phyloP scores from a whole-genome alignment of 108 stramenopile genomes.

The Conticribra weissflogii region DNA sequence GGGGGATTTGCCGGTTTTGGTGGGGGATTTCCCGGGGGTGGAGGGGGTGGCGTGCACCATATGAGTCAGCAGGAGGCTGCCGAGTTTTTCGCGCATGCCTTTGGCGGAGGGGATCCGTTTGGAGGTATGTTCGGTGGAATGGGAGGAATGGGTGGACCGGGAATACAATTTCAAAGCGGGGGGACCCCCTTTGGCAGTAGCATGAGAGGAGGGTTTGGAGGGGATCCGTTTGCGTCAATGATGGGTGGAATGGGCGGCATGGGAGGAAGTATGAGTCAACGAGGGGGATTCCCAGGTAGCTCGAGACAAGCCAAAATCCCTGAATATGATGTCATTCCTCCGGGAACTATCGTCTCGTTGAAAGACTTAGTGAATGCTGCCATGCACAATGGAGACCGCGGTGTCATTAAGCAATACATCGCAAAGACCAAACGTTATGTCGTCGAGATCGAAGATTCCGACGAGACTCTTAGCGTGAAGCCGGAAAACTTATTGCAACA shows the following conservation, averaged over 20 bases:
- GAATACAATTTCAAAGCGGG: constrained; percentile 30
- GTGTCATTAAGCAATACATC: constrained; percentile 71
- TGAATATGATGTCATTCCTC: constrained; percentile 79
- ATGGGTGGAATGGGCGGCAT: constrained; percentile 51
- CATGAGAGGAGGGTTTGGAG: constrained; percentile 48
- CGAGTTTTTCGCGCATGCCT: constrained; percentile 74
- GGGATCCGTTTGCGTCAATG: constrained; percentile 35
- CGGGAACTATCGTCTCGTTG: constrained; percentile 81
- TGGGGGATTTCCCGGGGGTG: constrained; percentile 56
- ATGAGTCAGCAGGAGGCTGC: constrained; percentile 87
- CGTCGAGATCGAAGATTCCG: constrained; percentile 80
- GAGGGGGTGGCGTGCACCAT: constrained; percentile 58
- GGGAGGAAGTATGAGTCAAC: constrained; percentile 45
- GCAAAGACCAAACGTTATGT: constrained; percentile 69
- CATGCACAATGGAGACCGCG: constrained; percentile 84
- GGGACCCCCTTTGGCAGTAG: constrained; percentile 36
- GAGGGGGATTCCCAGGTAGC: constrained; percentile 49
- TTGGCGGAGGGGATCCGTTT: constrained; percentile 89
- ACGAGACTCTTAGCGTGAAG: constrained; percentile 82
- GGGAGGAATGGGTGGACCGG: constrained; percentile 54
- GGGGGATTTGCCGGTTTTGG: constrained; percentile 36
- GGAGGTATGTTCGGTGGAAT: constrained; percentile 68
- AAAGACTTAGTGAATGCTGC: constrained; percentile 73
- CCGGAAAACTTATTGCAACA: constrained; percentile 83
- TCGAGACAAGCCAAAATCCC: no score